Percentiles rank a stretch among this genome's conserved stretches.
These are phyloP conservation scores for Dalbergia oliveri DNA, from an alignment of 306 rosid genomes.

Conservation along the genomic window DNA sequence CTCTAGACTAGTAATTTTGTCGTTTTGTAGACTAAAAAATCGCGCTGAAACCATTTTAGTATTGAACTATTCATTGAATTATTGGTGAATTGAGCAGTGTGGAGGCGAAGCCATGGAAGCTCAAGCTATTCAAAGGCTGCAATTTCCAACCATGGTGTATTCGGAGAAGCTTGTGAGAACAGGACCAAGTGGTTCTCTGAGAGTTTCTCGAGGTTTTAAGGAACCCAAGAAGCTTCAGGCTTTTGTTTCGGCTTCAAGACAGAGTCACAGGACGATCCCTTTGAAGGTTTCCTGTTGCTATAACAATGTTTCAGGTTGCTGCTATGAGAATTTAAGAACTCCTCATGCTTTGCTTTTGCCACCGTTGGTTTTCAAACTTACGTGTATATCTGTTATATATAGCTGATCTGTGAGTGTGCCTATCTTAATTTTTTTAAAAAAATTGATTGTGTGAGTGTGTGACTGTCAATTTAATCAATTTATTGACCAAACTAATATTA, in stretches of 20 bases:
- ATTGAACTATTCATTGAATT: constrained; percentile 4
- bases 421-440: too few relatives aligned
- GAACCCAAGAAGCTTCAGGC: constrained; percentile 50
- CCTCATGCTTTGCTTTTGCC: neutral
- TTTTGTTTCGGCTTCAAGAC: constrained; percentile 49
- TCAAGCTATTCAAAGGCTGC: constrained; percentile 49
- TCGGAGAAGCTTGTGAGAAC: constrained; percentile 51
- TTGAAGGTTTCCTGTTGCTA: constrained; percentile 56
- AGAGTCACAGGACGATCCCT: constrained; percentile 42
- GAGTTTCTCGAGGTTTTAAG: constrained; percentile 44
- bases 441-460: neutral
- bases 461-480: neutral
- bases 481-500: neutral
- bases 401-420: too few relatives aligned
- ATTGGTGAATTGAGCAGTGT: neutral
- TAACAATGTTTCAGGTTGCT: constrained; percentile 67
- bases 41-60: neutral
- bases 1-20: neutral
- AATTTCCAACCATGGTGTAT: constrained; percentile 49
- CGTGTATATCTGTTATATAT: neutral
- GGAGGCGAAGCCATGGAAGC: constrained; percentile 60
- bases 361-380: neutral
- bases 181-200: constrained; percentile 47
- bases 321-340: neutral
- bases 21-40: constrained; percentile 9